A percentile compares a stretch with the other conserved stretches of the same genome.
phyloP scores from a whole-genome alignment of 805 yeast genomes.

The Teunomyces lycoperdinae region DNA sequence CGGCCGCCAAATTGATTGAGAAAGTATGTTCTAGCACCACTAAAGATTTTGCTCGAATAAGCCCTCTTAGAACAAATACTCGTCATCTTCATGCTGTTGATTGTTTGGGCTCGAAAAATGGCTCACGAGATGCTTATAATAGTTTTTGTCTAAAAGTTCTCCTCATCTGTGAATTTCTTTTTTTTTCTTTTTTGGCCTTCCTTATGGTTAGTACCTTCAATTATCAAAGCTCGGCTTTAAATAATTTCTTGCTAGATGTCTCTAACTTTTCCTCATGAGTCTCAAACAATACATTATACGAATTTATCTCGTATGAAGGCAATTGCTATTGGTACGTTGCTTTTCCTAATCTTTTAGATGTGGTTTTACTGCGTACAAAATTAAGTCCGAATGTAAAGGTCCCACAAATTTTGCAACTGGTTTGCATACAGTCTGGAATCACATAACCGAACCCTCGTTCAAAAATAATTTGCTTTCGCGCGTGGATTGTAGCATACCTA shows the following conservation, averaged over 20 bases:
- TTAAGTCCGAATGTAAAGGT: not conserved
- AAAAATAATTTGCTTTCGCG: not conserved
- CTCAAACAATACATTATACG: too few species aligned
- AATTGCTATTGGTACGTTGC: too few species aligned
- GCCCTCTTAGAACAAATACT: not conserved
- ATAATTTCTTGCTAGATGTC: too few species aligned
- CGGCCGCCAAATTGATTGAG: constrained; percentile 13
- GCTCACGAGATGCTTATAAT: not conserved
- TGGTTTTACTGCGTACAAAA: not conserved
- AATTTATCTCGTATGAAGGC: too few species aligned
- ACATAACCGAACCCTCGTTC: not conserved
- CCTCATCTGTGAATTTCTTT: constrained; percentile 2
- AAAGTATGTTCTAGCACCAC: constrained; percentile 23
- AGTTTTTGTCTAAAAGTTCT: not conserved
- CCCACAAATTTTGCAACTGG: not conserved
- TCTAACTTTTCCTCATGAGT: too few species aligned
- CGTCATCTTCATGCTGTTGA: not conserved
- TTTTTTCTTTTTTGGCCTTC: not conserved
- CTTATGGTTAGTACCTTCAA: not conserved
- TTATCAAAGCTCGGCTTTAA: too few species aligned
- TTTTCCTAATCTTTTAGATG: too few species aligned
- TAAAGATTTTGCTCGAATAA: constrained; percentile 11
- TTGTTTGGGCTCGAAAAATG: not conserved
- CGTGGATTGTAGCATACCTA: not conserved
- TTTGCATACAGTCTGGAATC: not conserved